Percentiles rank a stretch among this genome's conserved stretches.
Evolutionary conservation across 2,329 filamentous ascomycete genomes (phyloP).

Genomic region (Pyricularia pennisetigena): DNA sequence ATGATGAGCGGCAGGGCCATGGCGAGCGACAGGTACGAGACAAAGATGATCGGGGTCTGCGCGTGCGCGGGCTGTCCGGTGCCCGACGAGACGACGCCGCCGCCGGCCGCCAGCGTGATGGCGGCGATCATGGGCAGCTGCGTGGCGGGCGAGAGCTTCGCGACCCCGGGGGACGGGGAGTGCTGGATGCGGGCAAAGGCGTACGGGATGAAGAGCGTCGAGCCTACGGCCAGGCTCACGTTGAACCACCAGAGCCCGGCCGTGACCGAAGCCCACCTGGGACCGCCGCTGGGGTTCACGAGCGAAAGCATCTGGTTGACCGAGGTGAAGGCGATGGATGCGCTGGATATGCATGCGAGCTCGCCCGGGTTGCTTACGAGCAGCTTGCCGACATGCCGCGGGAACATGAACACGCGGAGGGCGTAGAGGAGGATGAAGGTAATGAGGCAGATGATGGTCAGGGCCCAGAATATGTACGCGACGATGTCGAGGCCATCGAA

Average conservation of each 20-base stretch:
- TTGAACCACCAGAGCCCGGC: slow-evolving; percentile 31
- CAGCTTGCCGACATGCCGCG: slow-evolving; percentile 17
- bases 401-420: slow-evolving; percentile 21
- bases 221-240: slow-evolving; percentile 18
- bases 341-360: slow-evolving; percentile 24
- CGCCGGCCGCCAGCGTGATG: slow-evolving; percentile 26
- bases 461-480: slow-evolving; percentile 25
- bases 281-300: slow-evolving; percentile 7
- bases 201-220: slow-evolving; percentile 22
- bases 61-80: not conserved
- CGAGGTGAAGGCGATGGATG: slow-evolving; percentile 22
- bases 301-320: slow-evolving; percentile 15
- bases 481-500: slow-evolving; percentile 24
- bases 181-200: slow-evolving; percentile 19
- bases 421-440: slow-evolving; percentile 19
- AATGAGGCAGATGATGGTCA: slow-evolving; percentile 22
- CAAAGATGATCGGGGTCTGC: slow-evolving; percentile 24
- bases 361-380: slow-evolving; percentile 22
- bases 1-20: slow-evolving; percentile 21
- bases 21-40: slow-evolving; percentile 24
- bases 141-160: slow-evolving; percentile 20
- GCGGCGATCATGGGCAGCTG: slow-evolving; percentile 27
- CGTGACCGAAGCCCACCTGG: slow-evolving; percentile 16
- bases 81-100: slow-evolving; percentile 17
- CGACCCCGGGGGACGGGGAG: slow-evolving; percentile 20